Evolutionary conservation across 2,329 filamentous ascomycete species (phyloP).

Genomic region (Trichoderma afroharzianum): DNA sequence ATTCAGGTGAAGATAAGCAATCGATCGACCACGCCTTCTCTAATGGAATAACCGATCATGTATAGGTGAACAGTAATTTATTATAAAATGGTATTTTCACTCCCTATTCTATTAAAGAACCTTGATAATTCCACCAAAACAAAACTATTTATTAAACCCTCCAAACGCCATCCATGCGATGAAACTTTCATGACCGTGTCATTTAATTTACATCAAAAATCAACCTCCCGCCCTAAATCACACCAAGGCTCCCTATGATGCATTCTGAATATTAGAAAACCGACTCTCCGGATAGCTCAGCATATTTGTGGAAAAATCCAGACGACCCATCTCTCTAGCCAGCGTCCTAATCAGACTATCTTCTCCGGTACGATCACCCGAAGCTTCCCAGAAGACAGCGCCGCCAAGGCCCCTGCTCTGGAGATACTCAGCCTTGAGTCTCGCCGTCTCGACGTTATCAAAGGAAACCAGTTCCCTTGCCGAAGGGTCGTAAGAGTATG

Average conservation of each 20-base stretch:
- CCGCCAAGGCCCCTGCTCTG: conserved; percentile 61
- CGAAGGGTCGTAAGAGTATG: conserved; percentile 65
- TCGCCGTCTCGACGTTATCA: conserved; percentile 57
- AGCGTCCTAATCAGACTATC: conserved; percentile 57
- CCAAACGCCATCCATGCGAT: background rate
- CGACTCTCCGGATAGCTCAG: conserved; percentile 53
- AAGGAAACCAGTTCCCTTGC: conserved; percentile 66
- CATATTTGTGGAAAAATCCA: conserved; percentile 51
- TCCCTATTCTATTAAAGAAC: background rate
- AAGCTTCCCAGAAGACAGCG: conserved; percentile 82
- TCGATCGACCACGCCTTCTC: no score
- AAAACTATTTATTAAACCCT: background rate
- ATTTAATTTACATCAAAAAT: background rate
- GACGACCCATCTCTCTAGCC: conserved; percentile 41
- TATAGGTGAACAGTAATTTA: no score
- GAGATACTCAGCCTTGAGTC: conserved; percentile 63
- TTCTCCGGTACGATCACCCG: conserved; percentile 54
- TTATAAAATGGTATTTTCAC: no score
- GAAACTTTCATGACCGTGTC: background rate
- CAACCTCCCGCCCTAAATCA: background rate
- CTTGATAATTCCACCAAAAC: background rate
- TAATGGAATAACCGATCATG: no score
- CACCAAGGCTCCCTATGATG: conserved; percentile 24
- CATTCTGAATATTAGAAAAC: conserved; percentile 55
- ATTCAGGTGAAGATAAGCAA: no score